A percentile compares a stretch with the other conserved stretches of the same genome.
phyloP scores from a whole-genome alignment of 2,329 filamentous ascomycete species.

The Didymella lethalis region DNA sequence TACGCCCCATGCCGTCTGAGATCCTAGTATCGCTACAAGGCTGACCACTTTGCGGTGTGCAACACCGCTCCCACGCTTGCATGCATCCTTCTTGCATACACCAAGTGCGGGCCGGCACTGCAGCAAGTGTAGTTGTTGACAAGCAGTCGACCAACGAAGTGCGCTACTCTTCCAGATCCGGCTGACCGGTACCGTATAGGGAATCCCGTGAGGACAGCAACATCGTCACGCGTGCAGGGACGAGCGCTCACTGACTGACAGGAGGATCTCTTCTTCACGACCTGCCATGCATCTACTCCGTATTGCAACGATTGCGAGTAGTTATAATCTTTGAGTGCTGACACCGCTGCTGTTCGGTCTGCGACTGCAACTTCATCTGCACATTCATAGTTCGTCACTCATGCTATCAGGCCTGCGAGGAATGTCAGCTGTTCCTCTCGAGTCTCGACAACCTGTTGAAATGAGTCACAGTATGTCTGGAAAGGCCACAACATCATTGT shows the following conservation, averaged over 20 bases:
- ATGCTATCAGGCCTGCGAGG: not conserved
- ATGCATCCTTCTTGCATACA: not conserved
- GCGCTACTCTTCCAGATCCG: not conserved
- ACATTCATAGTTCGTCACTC: not conserved
- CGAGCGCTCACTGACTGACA: not conserved
- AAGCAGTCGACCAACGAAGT: not conserved
- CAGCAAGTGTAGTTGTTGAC: not conserved
- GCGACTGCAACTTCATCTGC: not conserved
- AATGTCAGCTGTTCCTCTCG: too few species aligned
- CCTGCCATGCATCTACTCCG: not conserved
- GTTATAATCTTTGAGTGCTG: not conserved
- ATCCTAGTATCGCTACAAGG: constrained; percentile 1
- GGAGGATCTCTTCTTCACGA: too few species aligned
- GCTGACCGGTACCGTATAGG: constrained; percentile 16
- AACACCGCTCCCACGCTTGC: constrained; percentile 6
- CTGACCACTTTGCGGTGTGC: constrained; percentile 16
- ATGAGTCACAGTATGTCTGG: too few species aligned
- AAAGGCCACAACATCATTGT: too few species aligned
- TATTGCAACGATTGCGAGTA: not conserved
- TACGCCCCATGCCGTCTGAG: not conserved
- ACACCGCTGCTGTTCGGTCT: not conserved
- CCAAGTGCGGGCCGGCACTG: not conserved
- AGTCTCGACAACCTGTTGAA: too few species aligned
- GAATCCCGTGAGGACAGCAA: constrained; percentile 6
- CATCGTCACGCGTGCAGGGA: not conserved